Base-by-base conservation (phyloP, 305 asterid genomes). In the Ilex paraguariensis region DNA sequence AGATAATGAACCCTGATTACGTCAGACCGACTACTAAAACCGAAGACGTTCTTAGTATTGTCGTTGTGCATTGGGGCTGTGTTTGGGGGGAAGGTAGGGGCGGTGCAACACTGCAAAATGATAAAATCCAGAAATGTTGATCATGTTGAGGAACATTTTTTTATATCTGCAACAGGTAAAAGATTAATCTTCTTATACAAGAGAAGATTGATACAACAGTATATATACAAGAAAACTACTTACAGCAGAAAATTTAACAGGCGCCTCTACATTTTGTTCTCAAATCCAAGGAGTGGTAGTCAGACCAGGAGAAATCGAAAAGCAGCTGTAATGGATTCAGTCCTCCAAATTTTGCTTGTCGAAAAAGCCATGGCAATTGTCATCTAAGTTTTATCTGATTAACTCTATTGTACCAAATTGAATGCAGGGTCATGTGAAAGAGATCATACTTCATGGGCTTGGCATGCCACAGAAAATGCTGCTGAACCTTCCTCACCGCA, bases 341-440 rank as follows among this genome's bases (percentile, higher is more conserved):
- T 14, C 49, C 0, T 3, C 8, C 5, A 31, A 13, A 48, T 16
- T 46, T 46, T 31, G 4, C 31, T 17, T 30, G 33, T 36, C 28
- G 28, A 49, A 42, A n/a, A 14, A 3, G 9, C 40, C 42, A 42
- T 44, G 13, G 66, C 14, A 31, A 69, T 46, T 55, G 64, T 76
- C 69, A 81, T 64, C 94, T 77, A 30, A 65, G 66, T 70, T 88
- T 91, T 56, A 85, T 69, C 70, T 85, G 97, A 60, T 81, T 84
- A 59, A 85, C 88, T 66, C 95, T 70, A 56, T 87, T 87, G 62
- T 87, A 81, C 95, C 95, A 87, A 63, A 87, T 82, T 6, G 93
- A 84, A 70, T 87, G 95, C 71, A 87, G 88, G 60, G 87, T 85
- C 95, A 87, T 87, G 81, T 87, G 95, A 66, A 87, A 87, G 60